A percentile compares a stretch with the other conserved stretches of the same genome.
These are phyloP conservation scores for Sporothrix brasiliensis DNA, from an alignment of 2,329 filamentous ascomycete species.

Conservation along the genomic window DNA sequence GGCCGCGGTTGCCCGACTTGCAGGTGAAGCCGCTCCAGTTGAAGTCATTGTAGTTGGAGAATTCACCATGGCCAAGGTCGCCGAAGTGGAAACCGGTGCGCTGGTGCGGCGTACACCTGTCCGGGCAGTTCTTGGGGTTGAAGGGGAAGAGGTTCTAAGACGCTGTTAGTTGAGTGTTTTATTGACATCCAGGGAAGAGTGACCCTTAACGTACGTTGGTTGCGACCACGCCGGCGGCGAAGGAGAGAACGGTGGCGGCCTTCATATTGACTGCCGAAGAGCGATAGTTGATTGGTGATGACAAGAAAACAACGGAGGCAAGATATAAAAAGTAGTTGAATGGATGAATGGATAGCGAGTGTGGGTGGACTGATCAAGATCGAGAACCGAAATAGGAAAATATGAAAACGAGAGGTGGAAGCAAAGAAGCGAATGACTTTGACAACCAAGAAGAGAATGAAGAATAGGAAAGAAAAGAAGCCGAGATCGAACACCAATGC, in stretches of 20 bases:
- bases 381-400: constrained; percentile 37
- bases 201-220: constrained; percentile 40
- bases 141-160: constrained; percentile 49
- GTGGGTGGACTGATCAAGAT: constrained; percentile 35
- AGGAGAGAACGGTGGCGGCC: constrained; percentile 51
- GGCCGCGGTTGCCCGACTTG: constrained; percentile 60
- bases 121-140: constrained; percentile 71
- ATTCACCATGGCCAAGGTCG: constrained; percentile 61
- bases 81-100: constrained; percentile 71
- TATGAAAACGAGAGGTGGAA: constrained; percentile 41
- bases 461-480: constrained; percentile 31
- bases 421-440: constrained; percentile 63
- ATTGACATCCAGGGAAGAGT: background rate
- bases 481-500: constrained; percentile 28
- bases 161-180: background rate
- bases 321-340: background rate
- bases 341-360: constrained; percentile 30
- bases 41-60: constrained; percentile 72
- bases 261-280: constrained; percentile 51
- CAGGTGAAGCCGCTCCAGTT: constrained; percentile 74
- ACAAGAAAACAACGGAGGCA: constrained; percentile 5
- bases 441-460: constrained; percentile 44
- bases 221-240: constrained; percentile 57
- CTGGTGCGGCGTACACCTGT: constrained; percentile 74
- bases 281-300: background rate